Conservation (phyloP, 2,329 filamentous ascomycete species). For the Aschersonia sp. region DNA sequence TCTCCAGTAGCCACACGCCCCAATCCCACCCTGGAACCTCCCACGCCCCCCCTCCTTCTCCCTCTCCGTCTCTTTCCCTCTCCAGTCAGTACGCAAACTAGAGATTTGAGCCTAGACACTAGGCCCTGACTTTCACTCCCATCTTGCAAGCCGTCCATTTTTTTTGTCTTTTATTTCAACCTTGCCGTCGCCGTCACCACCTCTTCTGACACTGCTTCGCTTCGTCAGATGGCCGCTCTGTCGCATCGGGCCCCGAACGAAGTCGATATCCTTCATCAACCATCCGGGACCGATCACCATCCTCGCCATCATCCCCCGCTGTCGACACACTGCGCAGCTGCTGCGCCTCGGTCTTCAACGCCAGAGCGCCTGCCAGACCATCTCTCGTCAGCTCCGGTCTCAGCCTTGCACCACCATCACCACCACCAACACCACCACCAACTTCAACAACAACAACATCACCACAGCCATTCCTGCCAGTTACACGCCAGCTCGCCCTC, state of each 20-base stretch:
- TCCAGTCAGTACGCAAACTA: not conserved
- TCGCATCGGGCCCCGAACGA: conserved; percentile 19
- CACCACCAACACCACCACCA: not conserved
- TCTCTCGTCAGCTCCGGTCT: not conserved
- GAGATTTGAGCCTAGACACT: conserved; percentile 2
- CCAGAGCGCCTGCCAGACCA: conserved; percentile 12
- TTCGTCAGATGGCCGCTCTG: conserved; percentile 32
- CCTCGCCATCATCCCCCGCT: not conserved
- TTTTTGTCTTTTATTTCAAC: conserved; percentile 17
- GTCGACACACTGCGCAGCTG: conserved; percentile 6
- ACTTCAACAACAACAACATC: not conserved
- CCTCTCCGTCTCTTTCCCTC: not conserved
- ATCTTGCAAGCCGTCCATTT: conserved; percentile 6
- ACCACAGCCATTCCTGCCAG: conserved; percentile 5
- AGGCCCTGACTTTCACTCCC: conserved; percentile 4
- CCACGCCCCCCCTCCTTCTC: not conserved
- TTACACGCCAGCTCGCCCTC: conserved; percentile 17
- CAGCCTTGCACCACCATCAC: not conserved
- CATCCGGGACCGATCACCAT: conserved; percentile 2
- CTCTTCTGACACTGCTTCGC: conserved; percentile 12
- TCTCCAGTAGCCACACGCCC: too few species aligned
- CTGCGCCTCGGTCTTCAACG: conserved; percentile 15
- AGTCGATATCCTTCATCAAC: conserved; percentile 7
- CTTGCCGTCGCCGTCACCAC: conserved; percentile 16
- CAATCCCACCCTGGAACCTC: not conserved